Conservation (phyloP, 306 rosid species). For the Vigna angularis region DNA sequence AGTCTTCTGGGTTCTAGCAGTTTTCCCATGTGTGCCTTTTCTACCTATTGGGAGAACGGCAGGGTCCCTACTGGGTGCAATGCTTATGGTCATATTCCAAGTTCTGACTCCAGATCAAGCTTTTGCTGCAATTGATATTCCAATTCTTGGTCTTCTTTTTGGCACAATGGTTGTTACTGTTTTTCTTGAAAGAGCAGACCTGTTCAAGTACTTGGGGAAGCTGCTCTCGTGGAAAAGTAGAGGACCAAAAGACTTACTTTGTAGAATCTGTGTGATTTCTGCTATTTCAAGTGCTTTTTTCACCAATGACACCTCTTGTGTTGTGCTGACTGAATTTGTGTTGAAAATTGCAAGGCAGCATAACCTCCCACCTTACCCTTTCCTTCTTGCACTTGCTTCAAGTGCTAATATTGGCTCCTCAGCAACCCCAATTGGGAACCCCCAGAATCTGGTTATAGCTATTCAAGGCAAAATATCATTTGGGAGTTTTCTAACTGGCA, state of each 20-base stretch:
- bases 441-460: slow-evolving; percentile 88
- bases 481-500: slow-evolving; percentile 64
- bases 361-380: slow-evolving; percentile 89
- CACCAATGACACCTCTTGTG: slow-evolving; percentile 91
- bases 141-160: slow-evolving; percentile 86
- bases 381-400: slow-evolving; percentile 90
- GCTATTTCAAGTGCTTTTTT: slow-evolving; percentile 86
- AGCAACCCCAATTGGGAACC: slow-evolving; percentile 92
- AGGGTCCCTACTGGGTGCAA: slow-evolving; percentile 88
- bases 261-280: slow-evolving; percentile 81
- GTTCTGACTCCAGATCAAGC: slow-evolving; percentile 81
- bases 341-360: slow-evolving; percentile 86
- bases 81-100: slow-evolving; percentile 79
- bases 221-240: slow-evolving; percentile 80
- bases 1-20: slow-evolving; percentile 86
- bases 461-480: slow-evolving; percentile 76
- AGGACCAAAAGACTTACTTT: slow-evolving; percentile 87
- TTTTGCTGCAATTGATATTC: slow-evolving; percentile 78
- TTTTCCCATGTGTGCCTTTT: slow-evolving; percentile 85
- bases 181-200: slow-evolving; percentile 89
- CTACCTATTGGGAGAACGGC: slow-evolving; percentile 92
- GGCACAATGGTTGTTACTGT: slow-evolving; percentile 96
- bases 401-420: slow-evolving; percentile 93
- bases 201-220: slow-evolving; percentile 86
- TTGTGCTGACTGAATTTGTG: slow-evolving; percentile 87